Evolutionary conservation across 2,329 filamentous ascomycete species (phyloP), one percentile per base, ranked within the genome.

Genomic region (Fusarium camptoceras): DNA sequence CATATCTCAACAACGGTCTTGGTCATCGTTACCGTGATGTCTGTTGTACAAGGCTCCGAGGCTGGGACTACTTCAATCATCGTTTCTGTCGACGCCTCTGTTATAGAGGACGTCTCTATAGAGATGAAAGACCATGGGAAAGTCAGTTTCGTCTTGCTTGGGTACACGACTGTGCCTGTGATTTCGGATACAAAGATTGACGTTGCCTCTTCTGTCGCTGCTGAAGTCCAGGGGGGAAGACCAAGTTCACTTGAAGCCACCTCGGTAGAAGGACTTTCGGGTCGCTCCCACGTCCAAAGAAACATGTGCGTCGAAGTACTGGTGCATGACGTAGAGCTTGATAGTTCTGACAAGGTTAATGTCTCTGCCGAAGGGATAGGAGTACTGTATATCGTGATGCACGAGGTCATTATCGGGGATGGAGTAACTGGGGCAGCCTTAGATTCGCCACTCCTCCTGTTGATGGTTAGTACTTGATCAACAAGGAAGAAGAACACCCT

Each of bases 11-110:
- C 56, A 39, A 76, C 51, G 9, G 74, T 76, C 46, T 61, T 72
- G 16, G 74, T 76, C 47, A 76, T 72, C 7, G 74, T 76, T 6
- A 76, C 61, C 5, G 73, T 75, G 41, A 76, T 48, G 42, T 75
- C 73, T 18, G 68, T 71, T 18, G 72, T 73, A 50, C 73, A 75
- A 8, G 68, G 68, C 25, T 66, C 53, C 31, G 70, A 66, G 27
- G 34, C 59, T 28, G 31, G 49, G n/a, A 42, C 44, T 43, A 59
- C 46, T 15, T 46, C 60, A 20, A 55, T 64, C 16, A 37, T 22
- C 15, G 55, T 41, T 11, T n/a, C 49, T 18, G 41, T 53, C 8
- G 34, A 34, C 1, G 22, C 22, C 20, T 55, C 39, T 9, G 34
- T 44, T 15, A 41, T 39, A 22, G 50, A 34, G n/a, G 58, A 43